These are phyloP conservation scores for Vigna nakashimae DNA, from an alignment of 306 rosid species.

Conservation along the genomic window DNA sequence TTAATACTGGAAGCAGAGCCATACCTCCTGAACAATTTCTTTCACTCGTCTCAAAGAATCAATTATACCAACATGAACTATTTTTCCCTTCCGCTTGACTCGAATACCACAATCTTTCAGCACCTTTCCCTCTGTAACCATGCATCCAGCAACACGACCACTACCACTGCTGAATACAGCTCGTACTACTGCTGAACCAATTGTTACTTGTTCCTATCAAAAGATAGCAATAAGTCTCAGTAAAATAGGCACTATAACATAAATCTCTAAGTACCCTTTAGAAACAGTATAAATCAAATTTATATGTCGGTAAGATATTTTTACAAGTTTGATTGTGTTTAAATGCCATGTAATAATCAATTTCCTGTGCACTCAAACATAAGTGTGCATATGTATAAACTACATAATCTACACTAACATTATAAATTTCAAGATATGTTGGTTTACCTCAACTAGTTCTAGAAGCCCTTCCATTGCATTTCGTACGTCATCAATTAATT, in stretches of 20 bases:
- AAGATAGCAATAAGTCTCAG: constrained; percentile 43
- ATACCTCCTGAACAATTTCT: constrained; percentile 94
- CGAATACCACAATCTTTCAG: constrained; percentile 77
- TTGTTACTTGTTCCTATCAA: constrained; percentile 73
- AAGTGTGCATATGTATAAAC: constrained; percentile 26
- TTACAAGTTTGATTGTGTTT: constrained; percentile 8
- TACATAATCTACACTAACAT: constrained; percentile 24
- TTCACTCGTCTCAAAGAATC: constrained; percentile 94
- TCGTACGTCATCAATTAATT: constrained; percentile 87
- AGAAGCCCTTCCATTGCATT: constrained; percentile 98
- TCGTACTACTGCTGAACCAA: constrained; percentile 88
- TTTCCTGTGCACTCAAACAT: constrained; percentile 25
- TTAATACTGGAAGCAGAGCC: constrained; percentile 28
- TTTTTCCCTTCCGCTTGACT: constrained; percentile 79
- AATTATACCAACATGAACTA: constrained; percentile 62
- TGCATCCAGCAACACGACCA: constrained; percentile 96
- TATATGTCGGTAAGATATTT: constrained; percentile 12
- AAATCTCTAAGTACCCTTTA: constrained; percentile 24
- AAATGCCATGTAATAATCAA: constrained; percentile 19
- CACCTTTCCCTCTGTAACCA: constrained; percentile 82
- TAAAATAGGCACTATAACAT: not conserved
- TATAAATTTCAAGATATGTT: constrained; percentile 29
- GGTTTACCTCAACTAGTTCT: constrained; percentile 81
- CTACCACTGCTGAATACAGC: constrained; percentile 95
- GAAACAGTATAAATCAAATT: constrained; percentile 10